Conservation (phyloP, 2,329 filamentous ascomycete species). For the Venturia nashicola region DNA sequence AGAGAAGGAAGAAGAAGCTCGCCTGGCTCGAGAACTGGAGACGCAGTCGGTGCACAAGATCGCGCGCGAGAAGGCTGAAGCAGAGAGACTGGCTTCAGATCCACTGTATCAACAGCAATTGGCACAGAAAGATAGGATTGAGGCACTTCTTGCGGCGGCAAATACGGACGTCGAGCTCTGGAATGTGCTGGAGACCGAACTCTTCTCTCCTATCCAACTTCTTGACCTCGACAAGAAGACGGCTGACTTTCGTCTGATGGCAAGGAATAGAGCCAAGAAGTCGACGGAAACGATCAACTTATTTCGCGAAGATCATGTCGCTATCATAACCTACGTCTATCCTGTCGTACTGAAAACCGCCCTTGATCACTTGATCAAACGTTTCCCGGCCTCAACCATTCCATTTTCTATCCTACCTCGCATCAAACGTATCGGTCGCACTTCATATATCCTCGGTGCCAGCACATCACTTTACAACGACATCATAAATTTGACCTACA, state of each 20-base stretch:
- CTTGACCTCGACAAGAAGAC: slow-evolving; percentile 2
- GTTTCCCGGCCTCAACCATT: slow-evolving; percentile 49
- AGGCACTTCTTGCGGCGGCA: slow-evolving; percentile 41
- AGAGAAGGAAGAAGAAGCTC: slow-evolving; percentile 16
- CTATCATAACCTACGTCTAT: slow-evolving; percentile 52
- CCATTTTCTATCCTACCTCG: slow-evolving; percentile 51
- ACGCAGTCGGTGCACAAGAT: background rate
- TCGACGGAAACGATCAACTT: background rate
- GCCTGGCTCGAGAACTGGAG: slow-evolving; percentile 31
- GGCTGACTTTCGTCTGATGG: background rate
- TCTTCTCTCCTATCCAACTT: slow-evolving; percentile 37
- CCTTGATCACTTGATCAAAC: slow-evolving; percentile 42
- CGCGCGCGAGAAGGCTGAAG: background rate
- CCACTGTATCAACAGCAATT: slow-evolving; percentile 10
- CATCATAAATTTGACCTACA: slow-evolving; percentile 50
- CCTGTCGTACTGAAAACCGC: slow-evolving; percentile 47
- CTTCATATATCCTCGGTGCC: slow-evolving; percentile 59
- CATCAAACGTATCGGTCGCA: slow-evolving; percentile 54
- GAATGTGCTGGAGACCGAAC: slow-evolving; percentile 52
- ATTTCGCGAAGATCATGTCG: slow-evolving; percentile 26
- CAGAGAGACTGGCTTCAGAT: background rate
- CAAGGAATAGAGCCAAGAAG: background rate
- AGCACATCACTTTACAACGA: slow-evolving; percentile 59
- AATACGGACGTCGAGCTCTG: slow-evolving; percentile 53
- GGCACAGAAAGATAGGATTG: slow-evolving; percentile 24